Percentiles rank a stretch among this genome's conserved stretches.
Conservation (phyloP, 441 rosid species). For the Populus hybrid region DNA sequence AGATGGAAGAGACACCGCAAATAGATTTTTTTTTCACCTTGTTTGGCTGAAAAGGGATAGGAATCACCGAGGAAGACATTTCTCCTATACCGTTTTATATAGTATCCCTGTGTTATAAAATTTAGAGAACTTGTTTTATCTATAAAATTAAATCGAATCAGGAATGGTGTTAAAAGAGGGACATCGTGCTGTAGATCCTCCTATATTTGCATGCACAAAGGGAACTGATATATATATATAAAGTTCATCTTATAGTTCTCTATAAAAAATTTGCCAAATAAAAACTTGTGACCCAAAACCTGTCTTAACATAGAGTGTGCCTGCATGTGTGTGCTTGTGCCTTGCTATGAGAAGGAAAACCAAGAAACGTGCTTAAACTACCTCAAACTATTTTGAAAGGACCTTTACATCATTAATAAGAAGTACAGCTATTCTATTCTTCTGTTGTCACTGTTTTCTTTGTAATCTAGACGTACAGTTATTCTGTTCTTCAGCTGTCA, state of each 20-base stretch:
- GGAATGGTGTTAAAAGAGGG: background rate
- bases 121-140: background rate
- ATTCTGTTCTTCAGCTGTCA: background rate
- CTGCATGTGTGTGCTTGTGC: no score
- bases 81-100: no score
- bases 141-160: no score
- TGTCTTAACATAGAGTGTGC: no score
- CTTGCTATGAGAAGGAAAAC: background rate
- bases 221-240: background rate
- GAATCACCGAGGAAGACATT: no score
- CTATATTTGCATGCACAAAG: background rate
- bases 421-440: background rate
- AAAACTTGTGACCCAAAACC: no score
- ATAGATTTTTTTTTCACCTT: background rate
- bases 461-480: no score
- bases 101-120: background rate
- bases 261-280: no score
- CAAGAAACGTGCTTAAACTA: background rate
- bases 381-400: background rate
- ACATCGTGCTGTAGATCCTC: background rate
- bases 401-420: background rate
- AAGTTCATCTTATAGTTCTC: no score
- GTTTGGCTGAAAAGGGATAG: background rate
- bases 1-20: background rate
- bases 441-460: no score